phyloP scores from a whole-genome alignment of 2,329 filamentous ascomycete genomes.

The Onygenales sp. region DNA sequence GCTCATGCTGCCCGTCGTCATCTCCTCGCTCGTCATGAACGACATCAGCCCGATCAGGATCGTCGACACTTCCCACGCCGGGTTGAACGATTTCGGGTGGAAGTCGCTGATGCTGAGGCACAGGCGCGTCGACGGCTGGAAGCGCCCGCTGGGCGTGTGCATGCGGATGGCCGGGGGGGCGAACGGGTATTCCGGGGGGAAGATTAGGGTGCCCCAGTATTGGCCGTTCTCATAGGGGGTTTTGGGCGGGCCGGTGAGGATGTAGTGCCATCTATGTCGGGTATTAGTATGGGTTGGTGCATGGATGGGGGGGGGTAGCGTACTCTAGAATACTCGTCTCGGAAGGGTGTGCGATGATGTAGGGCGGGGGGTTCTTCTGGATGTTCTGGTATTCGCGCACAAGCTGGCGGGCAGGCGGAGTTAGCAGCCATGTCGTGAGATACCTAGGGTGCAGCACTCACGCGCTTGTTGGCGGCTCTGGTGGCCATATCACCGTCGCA shows the following conservation, averaged over 20 bases:
- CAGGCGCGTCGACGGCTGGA: slow-evolving; percentile 82
- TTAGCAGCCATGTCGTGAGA: slow-evolving; percentile 6
- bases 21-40: slow-evolving; percentile 98
- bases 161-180: slow-evolving; percentile 95
- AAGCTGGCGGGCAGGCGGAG: slow-evolving; percentile 30
- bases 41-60: slow-evolving; percentile 89
- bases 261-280: slow-evolving; percentile 70
- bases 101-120: slow-evolving; percentile 97
- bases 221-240: slow-evolving; percentile 92
- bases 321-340: slow-evolving; percentile 87
- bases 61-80: slow-evolving; percentile 94
- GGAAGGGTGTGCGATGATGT: slow-evolving; percentile 80
- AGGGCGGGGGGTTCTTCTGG: slow-evolving; percentile 70
- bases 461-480: slow-evolving; percentile 63
- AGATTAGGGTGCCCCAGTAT: slow-evolving; percentile 96
- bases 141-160: slow-evolving; percentile 94
- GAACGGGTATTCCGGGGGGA: slow-evolving; percentile 94
- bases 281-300: slow-evolving; percentile 10
- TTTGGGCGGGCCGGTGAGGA: slow-evolving; percentile 85
- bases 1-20: slow-evolving; percentile 87
- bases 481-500: slow-evolving; percentile 49
- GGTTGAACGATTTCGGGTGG: slow-evolving; percentile 96
- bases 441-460: slow-evolving; percentile 29
- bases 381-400: slow-evolving; percentile 57
- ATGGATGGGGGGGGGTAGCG: slow-evolving; percentile 15